phyloP scores from a whole-genome alignment of 75 land plant genomes.

The Sequoia sempervirens region DNA sequence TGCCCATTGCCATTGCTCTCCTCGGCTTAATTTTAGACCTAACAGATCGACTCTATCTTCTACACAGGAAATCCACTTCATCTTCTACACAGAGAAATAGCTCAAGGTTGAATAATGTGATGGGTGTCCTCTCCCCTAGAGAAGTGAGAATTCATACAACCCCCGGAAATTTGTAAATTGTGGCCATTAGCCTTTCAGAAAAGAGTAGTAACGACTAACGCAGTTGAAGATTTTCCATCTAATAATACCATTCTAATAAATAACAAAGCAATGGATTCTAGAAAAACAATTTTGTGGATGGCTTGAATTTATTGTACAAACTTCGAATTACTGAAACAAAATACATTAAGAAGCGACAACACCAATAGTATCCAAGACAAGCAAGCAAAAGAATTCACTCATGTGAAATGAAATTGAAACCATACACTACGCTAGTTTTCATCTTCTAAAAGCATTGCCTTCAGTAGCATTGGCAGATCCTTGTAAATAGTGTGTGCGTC shows the following conservation, averaged over 20 bases:
- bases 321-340: background rate
- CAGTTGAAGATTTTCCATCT: background rate
- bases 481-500: constrained; percentile 72
- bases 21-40: background rate
- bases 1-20: background rate
- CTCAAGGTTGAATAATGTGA: background rate
- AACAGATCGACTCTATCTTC: background rate
- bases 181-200: background rate
- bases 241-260: background rate
- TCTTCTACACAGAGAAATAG: background rate
- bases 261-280: background rate
- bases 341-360: background rate
- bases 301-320: background rate
- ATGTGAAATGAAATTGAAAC: background rate
- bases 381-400: background rate
- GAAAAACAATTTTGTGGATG: background rate
- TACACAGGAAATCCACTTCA: background rate
- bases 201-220: background rate
- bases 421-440: constrained; percentile 4
- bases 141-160: background rate
- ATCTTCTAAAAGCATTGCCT: constrained; percentile 79
- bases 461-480: constrained; percentile 47
- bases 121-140: background rate
- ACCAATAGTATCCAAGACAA: background rate
- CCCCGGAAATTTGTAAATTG: background rate